Evolutionary conservation across 805 yeast species (phyloP).

Genomic region (Ogataea methanolica): DNA sequence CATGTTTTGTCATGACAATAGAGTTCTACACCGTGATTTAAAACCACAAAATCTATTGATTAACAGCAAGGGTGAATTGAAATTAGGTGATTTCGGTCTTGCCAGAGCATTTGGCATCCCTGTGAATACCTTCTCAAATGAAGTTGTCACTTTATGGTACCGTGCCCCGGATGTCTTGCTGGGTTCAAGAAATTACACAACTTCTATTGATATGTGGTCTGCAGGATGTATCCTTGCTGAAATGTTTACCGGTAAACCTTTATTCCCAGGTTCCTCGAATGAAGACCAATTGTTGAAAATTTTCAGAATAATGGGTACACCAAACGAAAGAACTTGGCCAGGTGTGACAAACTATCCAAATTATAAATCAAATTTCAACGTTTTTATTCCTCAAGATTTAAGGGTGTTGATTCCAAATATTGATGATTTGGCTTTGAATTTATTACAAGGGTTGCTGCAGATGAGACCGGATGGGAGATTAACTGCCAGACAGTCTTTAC

Average conservation of each 20-base stretch:
- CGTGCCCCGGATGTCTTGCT: constrained; percentile 95
- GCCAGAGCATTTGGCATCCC: constrained; percentile 99
- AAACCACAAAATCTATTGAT: constrained; percentile 94
- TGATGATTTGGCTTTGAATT: constrained; percentile 64
- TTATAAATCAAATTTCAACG: constrained; percentile 77
- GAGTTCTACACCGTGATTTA: constrained; percentile 80
- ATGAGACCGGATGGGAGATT: constrained; percentile 60
- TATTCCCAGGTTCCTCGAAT: constrained; percentile 94
- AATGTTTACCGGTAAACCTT: constrained; percentile 96
- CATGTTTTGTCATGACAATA: constrained; percentile 78
- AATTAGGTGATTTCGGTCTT: constrained; percentile 93
- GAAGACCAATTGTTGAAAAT: constrained; percentile 93
- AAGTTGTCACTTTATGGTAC: constrained; percentile 97
- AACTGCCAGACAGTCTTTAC: constrained; percentile 57
- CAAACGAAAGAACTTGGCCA: constrained; percentile 95
- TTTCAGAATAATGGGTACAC: constrained; percentile 93
- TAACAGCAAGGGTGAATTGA: constrained; percentile 83
- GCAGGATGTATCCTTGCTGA: constrained; percentile 98
- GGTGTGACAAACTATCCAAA: constrained; percentile 90
- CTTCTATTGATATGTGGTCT: constrained; percentile 98
- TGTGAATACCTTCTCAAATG: constrained; percentile 93
- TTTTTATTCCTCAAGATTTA: constrained; percentile 86
- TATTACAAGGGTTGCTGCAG: constrained; percentile 54
- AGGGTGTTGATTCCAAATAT: constrained; percentile 61
- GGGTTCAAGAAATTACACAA: constrained; percentile 93